phyloP scores from a whole-genome alignment of 208 protist genomes.

The Trypanosoma caninum region DNA sequence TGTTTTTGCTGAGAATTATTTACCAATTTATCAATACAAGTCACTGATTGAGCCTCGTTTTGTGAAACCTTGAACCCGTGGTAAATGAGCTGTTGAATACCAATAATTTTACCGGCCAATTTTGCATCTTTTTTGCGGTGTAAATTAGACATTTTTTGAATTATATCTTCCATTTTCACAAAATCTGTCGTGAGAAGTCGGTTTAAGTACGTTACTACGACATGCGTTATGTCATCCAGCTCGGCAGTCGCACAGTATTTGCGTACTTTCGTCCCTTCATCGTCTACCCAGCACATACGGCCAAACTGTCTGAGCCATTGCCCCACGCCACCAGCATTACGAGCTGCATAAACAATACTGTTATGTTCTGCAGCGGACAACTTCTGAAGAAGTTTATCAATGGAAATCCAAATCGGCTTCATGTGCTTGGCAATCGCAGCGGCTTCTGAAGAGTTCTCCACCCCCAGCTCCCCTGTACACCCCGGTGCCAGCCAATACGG shows the following conservation, averaged over 20 bases:
- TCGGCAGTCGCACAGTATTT: slow-evolving; percentile 42
- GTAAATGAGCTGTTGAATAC: neutral
- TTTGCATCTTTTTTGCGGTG: neutral
- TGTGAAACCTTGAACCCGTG: slow-evolving; percentile 1
- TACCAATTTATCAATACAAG: neutral
- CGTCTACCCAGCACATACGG: slow-evolving; percentile 52
- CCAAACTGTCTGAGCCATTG: slow-evolving; percentile 37
- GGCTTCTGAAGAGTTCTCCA: slow-evolving; percentile 20
- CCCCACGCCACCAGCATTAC: slow-evolving; percentile 7
- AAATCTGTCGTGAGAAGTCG: slow-evolving; percentile 18
- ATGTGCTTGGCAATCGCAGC: slow-evolving; percentile 30
- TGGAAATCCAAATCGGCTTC: slow-evolving; percentile 52
- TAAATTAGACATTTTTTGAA: neutral
- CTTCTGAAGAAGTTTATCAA: slow-evolving; percentile 40
- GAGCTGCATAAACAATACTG: slow-evolving; percentile 3
- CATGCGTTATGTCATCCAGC: slow-evolving; percentile 61
- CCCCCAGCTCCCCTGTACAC: slow-evolving; percentile 36
- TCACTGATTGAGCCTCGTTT: neutral
- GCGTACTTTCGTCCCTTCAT: slow-evolving; percentile 29
- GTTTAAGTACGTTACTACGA: slow-evolving; percentile 33
- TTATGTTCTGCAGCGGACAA: slow-evolving; percentile 15
- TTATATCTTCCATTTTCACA: slow-evolving; percentile 12
- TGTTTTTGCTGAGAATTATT: neutral
- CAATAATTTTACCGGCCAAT: neutral
- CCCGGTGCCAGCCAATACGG: slow-evolving; percentile 72